A percentile compares a stretch with the other conserved stretches of the same genome.
Conservation (phyloP, 306 rosid species). For the Nissolia schottii region DNA sequence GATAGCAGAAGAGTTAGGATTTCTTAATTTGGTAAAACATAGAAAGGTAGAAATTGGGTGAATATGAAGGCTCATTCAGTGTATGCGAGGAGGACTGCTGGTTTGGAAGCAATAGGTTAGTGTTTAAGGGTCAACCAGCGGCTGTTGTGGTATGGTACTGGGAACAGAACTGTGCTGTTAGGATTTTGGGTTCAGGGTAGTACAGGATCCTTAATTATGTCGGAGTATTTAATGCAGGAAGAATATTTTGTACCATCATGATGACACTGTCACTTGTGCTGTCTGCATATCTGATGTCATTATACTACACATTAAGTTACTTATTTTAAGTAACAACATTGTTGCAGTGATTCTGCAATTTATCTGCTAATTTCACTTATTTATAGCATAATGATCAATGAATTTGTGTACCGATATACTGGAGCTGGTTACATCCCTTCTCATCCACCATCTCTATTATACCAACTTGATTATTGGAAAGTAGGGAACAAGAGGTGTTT, state of each 20-base stretch:
- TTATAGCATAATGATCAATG: background rate
- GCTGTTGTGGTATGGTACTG: conserved; percentile 1
- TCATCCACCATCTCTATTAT: background rate
- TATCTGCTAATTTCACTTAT: background rate
- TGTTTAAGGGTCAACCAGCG: background rate
- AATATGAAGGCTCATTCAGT: background rate
- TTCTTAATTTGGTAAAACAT: background rate
- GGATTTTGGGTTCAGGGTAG: background rate
- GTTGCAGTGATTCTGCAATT: background rate
- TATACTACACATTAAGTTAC: background rate
- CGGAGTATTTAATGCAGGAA: background rate
- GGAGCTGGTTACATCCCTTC: background rate
- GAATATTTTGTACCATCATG: background rate
- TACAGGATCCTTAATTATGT: background rate
- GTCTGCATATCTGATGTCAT: background rate
- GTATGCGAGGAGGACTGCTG: background rate
- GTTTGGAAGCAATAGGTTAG: background rate
- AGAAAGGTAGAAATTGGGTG: background rate
- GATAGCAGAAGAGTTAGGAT: background rate
- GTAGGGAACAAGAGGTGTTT: conserved; percentile 11
- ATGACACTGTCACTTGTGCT: background rate
- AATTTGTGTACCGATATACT: background rate
- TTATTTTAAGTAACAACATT: background rate
- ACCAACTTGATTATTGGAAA: background rate
- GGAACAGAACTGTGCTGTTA: background rate